phyloP scores from a whole-genome alignment of 495 filamentous ascomycete genomes.

The Penicillium lividum region DNA sequence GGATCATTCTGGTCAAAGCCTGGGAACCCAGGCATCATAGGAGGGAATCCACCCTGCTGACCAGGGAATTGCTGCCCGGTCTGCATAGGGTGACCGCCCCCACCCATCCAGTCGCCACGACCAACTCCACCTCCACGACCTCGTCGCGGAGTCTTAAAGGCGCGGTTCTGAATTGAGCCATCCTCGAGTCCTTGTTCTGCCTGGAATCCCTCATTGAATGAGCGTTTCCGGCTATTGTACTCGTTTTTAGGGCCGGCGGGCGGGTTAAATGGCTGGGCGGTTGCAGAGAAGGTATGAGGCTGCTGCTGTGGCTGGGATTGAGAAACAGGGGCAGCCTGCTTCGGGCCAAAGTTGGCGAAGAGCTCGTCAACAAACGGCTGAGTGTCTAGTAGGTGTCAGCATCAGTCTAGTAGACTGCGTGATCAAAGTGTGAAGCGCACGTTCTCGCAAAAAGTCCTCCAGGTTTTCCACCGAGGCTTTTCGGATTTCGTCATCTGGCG shows the following conservation, averaged over 20 bases:
- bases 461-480: slow-evolving; percentile 75
- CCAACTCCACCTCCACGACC: slow-evolving; percentile 60
- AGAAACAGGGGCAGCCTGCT: slow-evolving; percentile 47
- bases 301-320: slow-evolving; percentile 54
- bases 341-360: slow-evolving; percentile 66
- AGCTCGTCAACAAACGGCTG: slow-evolving; percentile 80
- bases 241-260: slow-evolving; percentile 37
- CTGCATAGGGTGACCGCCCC: slow-evolving; percentile 26
- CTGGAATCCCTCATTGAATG: slow-evolving; percentile 58
- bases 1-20: slow-evolving; percentile 64
- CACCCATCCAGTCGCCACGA: slow-evolving; percentile 50
- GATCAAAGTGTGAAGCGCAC: slow-evolving; percentile 49
- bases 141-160: slow-evolving; percentile 73
- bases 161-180: slow-evolving; percentile 49
- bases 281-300: slow-evolving; percentile 36
- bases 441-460: slow-evolving; percentile 81
- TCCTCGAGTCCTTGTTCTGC: slow-evolving; percentile 49
- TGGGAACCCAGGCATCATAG: slow-evolving; percentile 52
- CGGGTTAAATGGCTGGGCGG: slow-evolving; percentile 33
- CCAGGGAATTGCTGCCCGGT: slow-evolving; percentile 27
- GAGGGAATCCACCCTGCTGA: slow-evolving; percentile 44
- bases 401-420: neutral
- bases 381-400: slow-evolving; percentile 56
- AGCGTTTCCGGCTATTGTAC: slow-evolving; percentile 53
- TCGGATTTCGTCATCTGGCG: slow-evolving; percentile 69